phyloP scores from a whole-genome alignment of 345 rosid genomes.

The Populus euphratica region DNA sequence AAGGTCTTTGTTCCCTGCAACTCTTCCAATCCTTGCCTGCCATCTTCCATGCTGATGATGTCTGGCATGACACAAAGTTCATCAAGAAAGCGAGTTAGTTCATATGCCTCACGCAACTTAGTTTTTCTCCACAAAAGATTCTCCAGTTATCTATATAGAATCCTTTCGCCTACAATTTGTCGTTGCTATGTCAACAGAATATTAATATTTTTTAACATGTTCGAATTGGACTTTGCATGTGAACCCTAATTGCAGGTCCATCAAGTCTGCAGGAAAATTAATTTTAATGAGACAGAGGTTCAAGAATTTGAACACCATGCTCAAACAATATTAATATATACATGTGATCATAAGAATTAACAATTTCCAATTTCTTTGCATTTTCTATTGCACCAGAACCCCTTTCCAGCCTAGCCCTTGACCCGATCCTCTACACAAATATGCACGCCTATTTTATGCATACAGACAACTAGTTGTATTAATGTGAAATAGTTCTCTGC shows the following conservation, averaged over 20 bases:
- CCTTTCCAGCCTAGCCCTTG: neutral
- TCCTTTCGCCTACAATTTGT: neutral
- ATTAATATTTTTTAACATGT: neutral
- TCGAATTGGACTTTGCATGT: neutral
- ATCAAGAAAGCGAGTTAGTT: neutral
- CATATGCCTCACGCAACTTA: neutral
- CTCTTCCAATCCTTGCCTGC: slow-evolving; percentile 37
- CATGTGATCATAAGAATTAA: neutral
- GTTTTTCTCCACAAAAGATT: too few relatives aligned
- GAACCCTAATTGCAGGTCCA: neutral
- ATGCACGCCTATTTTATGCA: too few relatives aligned
- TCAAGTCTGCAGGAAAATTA: neutral
- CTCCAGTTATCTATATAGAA: too few relatives aligned
- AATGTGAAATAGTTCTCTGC: too few relatives aligned
- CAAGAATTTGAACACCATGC: neutral
- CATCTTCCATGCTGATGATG: slow-evolving; percentile 36
- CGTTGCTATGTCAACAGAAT: neutral
- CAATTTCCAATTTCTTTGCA: neutral
- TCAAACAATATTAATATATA: neutral
- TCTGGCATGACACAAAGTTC: neutral
- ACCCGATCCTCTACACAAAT: neutral
- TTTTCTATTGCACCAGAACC: neutral
- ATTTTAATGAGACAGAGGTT: neutral
- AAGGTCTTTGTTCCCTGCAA: slow-evolving; percentile 33
- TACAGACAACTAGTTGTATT: too few relatives aligned